These are phyloP conservation scores for Penicillium capsulatum DNA, from an alignment of 2,329 filamentous ascomycete species.

Conservation along the genomic window DNA sequence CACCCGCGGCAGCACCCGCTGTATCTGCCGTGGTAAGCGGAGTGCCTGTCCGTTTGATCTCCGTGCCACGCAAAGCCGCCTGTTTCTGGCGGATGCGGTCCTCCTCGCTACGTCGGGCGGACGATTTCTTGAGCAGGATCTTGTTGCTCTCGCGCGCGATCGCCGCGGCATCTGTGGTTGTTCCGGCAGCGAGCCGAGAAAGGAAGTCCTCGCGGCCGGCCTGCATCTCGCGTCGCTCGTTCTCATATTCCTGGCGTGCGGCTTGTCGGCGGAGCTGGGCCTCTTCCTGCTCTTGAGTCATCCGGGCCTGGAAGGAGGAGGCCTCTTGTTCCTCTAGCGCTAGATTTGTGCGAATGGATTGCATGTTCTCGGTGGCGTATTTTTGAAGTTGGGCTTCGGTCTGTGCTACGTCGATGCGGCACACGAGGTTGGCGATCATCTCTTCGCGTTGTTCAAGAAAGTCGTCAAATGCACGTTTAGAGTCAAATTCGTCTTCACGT, in stretches of 20 bases:
- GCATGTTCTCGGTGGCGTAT: slow-evolving; percentile 69
- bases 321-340: slow-evolving; percentile 47
- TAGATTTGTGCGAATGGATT: slow-evolving; percentile 52
- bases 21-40: slow-evolving; percentile 19
- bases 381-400: slow-evolving; percentile 57
- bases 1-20: slow-evolving; percentile 22
- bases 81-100: slow-evolving; percentile 46
- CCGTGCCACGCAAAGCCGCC: slow-evolving; percentile 36
- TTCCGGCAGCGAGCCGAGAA: slow-evolving; percentile 61
- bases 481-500: slow-evolving; percentile 84
- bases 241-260: slow-evolving; percentile 64
- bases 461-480: slow-evolving; percentile 78
- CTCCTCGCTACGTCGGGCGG: slow-evolving; percentile 54
- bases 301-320: slow-evolving; percentile 43
- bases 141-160: slow-evolving; percentile 52
- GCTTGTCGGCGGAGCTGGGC: slow-evolving; percentile 60
- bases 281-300: slow-evolving; percentile 62
- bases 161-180: slow-evolving; percentile 55
- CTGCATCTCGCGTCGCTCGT: slow-evolving; percentile 61
- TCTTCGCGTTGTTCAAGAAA: slow-evolving; percentile 92
- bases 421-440: slow-evolving; percentile 82
- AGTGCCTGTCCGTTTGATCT: slow-evolving; percentile 27
- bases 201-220: slow-evolving; percentile 66
- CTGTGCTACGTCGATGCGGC: slow-evolving; percentile 63
- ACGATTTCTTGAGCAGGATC: slow-evolving; percentile 69